Conservation (phyloP, 2,329 filamentous ascomycete species). For the Bipolaris zeicola region DNA sequence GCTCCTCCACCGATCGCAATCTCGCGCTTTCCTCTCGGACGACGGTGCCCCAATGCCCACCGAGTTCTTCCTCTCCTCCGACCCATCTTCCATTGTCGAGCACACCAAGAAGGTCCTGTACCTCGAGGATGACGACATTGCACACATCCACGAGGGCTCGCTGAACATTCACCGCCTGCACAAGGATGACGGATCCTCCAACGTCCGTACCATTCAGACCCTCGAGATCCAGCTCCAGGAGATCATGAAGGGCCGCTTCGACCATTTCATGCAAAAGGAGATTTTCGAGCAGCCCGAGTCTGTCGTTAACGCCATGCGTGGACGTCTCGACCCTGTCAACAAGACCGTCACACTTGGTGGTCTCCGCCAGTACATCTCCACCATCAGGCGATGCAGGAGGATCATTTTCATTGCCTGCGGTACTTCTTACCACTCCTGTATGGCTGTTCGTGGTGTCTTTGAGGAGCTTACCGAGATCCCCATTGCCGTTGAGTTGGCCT, state of each 20-base stretch:
- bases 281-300: conserved; percentile 99
- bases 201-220: conserved; percentile 97
- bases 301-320: conserved; percentile 99
- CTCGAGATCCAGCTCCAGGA: conserved; percentile 98
- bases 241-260: conserved; percentile 99
- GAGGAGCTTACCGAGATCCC: conserved; percentile 98
- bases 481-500: conserved; percentile 94
- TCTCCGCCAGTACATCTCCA: conserved; percentile 92
- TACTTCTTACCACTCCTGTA: conserved; percentile 98
- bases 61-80: conserved; percentile 98
- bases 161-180: conserved; percentile 98
- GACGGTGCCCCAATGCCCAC: conserved; percentile 97
- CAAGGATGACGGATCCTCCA: conserved; percentile 95
- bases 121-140: conserved; percentile 99
- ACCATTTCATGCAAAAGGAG: conserved; percentile 99
- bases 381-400: conserved; percentile 93
- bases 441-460: conserved; percentile 97
- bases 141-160: conserved; percentile 98
- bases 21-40: conserved; percentile 97
- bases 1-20: conserved; percentile 96
- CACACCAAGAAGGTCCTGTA: conserved; percentile 99
- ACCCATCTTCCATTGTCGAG: conserved; percentile 97
- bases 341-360: conserved; percentile 96
- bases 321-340: conserved; percentile 90
- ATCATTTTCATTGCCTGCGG: conserved; percentile 99